Evolutionary conservation across 306 rosid species (phyloP).

Genomic region (Mimosa pudica): DNA sequence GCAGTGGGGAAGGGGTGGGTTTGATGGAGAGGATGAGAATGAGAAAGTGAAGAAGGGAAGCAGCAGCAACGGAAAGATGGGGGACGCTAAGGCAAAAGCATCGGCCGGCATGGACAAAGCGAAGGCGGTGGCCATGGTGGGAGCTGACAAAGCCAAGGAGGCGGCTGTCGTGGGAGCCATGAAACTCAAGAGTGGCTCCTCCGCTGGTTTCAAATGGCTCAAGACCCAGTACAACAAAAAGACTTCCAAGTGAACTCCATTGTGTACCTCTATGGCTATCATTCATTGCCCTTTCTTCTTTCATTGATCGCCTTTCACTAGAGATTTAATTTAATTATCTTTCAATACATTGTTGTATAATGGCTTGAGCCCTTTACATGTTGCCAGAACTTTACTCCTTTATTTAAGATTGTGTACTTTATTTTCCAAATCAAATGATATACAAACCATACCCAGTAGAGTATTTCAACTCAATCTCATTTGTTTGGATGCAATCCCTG

Average conservation of each 20-base stretch:
- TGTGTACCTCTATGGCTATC: too few species aligned
- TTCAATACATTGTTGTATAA: neutral
- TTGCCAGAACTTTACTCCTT: neutral
- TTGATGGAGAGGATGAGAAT: constrained; percentile 39
- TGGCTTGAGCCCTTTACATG: neutral
- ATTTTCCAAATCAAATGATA: neutral
- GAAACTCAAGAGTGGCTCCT: constrained; percentile 62
- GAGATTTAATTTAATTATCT: too few species aligned
- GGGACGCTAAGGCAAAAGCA: constrained; percentile 51
- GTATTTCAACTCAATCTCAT: neutral
- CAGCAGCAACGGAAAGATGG: constrained; percentile 51
- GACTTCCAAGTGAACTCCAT: constrained; percentile 50
- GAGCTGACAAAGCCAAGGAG: constrained; percentile 48
- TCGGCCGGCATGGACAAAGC: constrained; percentile 57
- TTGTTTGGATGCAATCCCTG: neutral
- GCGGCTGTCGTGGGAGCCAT: constrained; percentile 45
- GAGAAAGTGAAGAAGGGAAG: constrained; percentile 45
- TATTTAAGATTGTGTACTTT: neutral
- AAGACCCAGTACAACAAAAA: constrained; percentile 65
- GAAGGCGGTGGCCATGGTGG: constrained; percentile 52
- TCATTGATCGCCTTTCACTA: too few species aligned
- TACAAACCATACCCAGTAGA: neutral
- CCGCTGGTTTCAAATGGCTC: constrained; percentile 74
- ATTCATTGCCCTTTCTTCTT: too few species aligned
- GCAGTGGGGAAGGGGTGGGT: constrained; percentile 63